These are phyloP conservation scores for Fagopyrum homotropicum DNA, from an alignment of 148 eudicot species.

Conservation along the genomic window DNA sequence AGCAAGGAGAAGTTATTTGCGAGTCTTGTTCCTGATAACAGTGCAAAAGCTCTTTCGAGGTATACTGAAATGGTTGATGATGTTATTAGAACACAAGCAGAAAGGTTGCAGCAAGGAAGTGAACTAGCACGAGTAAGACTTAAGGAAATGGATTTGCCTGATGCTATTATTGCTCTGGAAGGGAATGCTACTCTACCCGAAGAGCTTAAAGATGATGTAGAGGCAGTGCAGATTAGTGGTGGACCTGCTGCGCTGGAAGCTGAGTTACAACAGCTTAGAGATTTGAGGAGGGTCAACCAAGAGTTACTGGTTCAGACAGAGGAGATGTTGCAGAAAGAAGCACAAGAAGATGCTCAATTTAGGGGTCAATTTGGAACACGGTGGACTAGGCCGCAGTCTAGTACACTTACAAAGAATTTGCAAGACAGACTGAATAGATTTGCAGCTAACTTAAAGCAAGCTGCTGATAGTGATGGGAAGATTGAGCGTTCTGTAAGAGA, in stretches of 20 bases:
- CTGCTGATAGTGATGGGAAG: constrained; percentile 91
- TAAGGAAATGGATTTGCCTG: constrained; percentile 95
- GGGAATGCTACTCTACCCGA: constrained; percentile 66
- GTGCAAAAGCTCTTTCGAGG: constrained; percentile 88
- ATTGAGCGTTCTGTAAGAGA: constrained; percentile 95
- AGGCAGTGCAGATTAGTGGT: constrained; percentile 93
- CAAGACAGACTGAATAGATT: constrained; percentile 87
- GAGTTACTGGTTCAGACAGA: constrained; percentile 88
- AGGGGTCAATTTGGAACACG: constrained; percentile 90
- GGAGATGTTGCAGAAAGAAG: constrained; percentile 94
- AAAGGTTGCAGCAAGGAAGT: constrained; percentile 95
- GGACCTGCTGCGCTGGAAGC: constrained; percentile 88
- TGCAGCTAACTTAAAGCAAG: constrained; percentile 92
- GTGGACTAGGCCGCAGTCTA: constrained; percentile 98
- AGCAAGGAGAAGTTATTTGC: constrained; percentile 89
- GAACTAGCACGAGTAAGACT: constrained; percentile 93
- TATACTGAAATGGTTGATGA: constrained; percentile 97
- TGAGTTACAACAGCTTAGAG: constrained; percentile 83
- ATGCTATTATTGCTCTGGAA: constrained; percentile 82
- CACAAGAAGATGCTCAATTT: constrained; percentile 84
- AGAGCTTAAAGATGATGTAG: constrained; percentile 85
- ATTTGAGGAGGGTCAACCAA: constrained; percentile 89
- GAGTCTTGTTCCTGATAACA: constrained; percentile 89
- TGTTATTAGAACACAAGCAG: constrained; percentile 89
- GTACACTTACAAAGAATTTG: constrained; percentile 84